A percentile compares a stretch with the other conserved stretches of the same genome.
phyloP scores from a whole-genome alignment of 345 rosid species.

The Schrenkiella parvula region DNA sequence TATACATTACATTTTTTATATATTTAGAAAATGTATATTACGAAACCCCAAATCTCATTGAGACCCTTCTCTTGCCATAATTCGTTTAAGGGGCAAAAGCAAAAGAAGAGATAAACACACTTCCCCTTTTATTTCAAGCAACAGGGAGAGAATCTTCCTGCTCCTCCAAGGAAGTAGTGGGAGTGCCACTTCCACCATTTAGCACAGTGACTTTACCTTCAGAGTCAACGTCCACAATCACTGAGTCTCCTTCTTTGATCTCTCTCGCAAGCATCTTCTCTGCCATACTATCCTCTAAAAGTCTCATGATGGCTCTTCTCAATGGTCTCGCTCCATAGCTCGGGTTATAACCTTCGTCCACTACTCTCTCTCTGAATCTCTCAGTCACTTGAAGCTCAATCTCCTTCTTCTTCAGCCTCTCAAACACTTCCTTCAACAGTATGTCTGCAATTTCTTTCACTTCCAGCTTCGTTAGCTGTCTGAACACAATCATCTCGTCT shows the following conservation, averaged over 20 bases:
- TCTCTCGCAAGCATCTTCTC: conserved; percentile 49
- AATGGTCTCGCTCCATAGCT: conserved; percentile 67
- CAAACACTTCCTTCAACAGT: conserved; percentile 44
- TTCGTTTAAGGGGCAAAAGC: conserved; percentile 18
- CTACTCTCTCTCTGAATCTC: conserved; percentile 42
- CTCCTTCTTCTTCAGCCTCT: conserved; percentile 44
- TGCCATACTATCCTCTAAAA: conserved; percentile 53
- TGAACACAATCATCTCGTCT: conserved; percentile 61
- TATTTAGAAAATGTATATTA: conserved; percentile 16
- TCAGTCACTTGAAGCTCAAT: conserved; percentile 49
- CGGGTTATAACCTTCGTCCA: conserved; percentile 51
- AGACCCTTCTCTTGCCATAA: conserved; percentile 20
- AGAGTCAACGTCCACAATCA: conserved; percentile 44
- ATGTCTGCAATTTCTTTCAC: conserved; percentile 52
- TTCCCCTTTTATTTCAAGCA: conserved; percentile 29
- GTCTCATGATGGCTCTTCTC: conserved; percentile 54
- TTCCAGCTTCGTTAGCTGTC: conserved; percentile 43
- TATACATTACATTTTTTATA: conserved; percentile 29
- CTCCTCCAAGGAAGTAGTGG: conserved; percentile 56
- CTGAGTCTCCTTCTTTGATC: conserved; percentile 48
- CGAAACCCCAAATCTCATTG: conserved; percentile 12
- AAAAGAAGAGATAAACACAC: conserved; percentile 17
- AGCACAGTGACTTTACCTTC: conserved; percentile 51
- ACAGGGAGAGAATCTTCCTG: conserved; percentile 48
- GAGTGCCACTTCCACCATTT: conserved; percentile 77